Evolutionary conservation across 2,329 filamentous ascomycete genomes (phyloP).

Genomic region (Paecilomyces niveus): DNA sequence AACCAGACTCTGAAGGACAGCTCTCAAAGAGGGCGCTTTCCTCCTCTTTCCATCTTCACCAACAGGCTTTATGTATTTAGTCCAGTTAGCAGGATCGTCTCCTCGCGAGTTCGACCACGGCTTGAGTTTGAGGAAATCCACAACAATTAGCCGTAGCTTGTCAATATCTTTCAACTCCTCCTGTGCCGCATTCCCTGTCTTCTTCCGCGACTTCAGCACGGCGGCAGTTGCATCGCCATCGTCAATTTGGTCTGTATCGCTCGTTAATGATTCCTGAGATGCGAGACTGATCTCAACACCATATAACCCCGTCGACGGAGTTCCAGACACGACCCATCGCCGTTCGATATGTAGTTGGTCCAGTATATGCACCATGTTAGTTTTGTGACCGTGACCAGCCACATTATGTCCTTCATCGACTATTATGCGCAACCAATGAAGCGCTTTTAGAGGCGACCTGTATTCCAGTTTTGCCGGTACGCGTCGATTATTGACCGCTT

Average conservation of each 20-base stretch:
- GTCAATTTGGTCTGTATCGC: constrained; percentile 21
- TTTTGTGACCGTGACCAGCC: constrained; percentile 58
- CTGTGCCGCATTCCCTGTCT: constrained; percentile 34
- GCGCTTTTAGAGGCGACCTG: constrained; percentile 56
- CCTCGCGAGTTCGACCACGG: constrained; percentile 67
- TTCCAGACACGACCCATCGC: constrained; percentile 86
- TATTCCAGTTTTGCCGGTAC: constrained; percentile 39
- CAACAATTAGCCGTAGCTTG: constrained; percentile 58
- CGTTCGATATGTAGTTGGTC: constrained; percentile 55
- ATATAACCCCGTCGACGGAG: constrained; percentile 75
- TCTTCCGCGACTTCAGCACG: constrained; percentile 25
- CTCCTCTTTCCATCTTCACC: constrained; percentile 46
- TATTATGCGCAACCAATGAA: constrained; percentile 84
- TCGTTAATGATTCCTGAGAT: constrained; percentile 29
- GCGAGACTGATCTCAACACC: constrained; percentile 60
- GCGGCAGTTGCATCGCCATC: constrained; percentile 21
- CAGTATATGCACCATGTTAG: constrained; percentile 50
- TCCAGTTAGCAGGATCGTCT: constrained; percentile 61
- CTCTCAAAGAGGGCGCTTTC: constrained; percentile 46
- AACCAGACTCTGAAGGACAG: constrained; percentile 70
- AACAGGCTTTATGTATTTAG: constrained; percentile 60
- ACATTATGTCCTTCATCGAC: constrained; percentile 89
- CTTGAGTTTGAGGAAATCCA: constrained; percentile 65
- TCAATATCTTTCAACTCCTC: constrained; percentile 59
- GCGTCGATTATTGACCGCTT: constrained; percentile 43